Evolutionary conservation across 371 early-diverging fungal genomes (phyloP), one percentile per base, ranked within the genome.

Genomic region (Gilbertella persicaria): DNA sequence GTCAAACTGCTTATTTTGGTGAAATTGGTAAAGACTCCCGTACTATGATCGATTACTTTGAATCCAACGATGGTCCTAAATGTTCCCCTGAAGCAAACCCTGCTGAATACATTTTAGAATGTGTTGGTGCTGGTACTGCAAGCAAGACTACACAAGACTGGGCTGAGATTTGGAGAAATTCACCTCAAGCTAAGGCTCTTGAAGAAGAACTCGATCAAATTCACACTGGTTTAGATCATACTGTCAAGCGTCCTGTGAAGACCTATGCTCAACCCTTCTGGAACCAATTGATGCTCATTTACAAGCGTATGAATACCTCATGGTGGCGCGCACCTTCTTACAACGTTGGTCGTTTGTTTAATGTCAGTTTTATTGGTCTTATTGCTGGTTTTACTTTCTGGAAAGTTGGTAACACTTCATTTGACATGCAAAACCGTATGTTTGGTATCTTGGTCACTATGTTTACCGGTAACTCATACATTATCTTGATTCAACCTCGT

Each of bases 1-100:
- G 91, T 43, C 77, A 74, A 29, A 81, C 80, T 13, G 89, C 85
- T 35, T 93, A 91, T 66, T 89, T 85, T 72, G 93, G 92, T 50
- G 80, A 88, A 20, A 72, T 85, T 25, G 86, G 88, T 19, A 50
- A 58, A 28, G 78, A 84, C 50, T 75, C 75, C 43, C 43, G 60
- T 12, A 64, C 66, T 5, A 66, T 84, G 69, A 75, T 78, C 37
- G 54, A 69, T 7, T 85, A 88, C 64, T 88, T 85, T 62, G 84
- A 83, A 58, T 50, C 64, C 24, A 73, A 79, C 39, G 84, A 84
- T 30, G 85, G 82, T 2, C 78, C 76, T 41, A 64, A 57, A 38
- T 84, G 83, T 50, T 71, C 75, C 0, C 71, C 79, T 10, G 58
- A 57, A n/a, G 84, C 79, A n/a, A 85, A 87, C 50, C 85, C 85